These are phyloP conservation scores for Lactarius deliciosus DNA, from an alignment of 768 basidiomycete species.

Conservation along the genomic window DNA sequence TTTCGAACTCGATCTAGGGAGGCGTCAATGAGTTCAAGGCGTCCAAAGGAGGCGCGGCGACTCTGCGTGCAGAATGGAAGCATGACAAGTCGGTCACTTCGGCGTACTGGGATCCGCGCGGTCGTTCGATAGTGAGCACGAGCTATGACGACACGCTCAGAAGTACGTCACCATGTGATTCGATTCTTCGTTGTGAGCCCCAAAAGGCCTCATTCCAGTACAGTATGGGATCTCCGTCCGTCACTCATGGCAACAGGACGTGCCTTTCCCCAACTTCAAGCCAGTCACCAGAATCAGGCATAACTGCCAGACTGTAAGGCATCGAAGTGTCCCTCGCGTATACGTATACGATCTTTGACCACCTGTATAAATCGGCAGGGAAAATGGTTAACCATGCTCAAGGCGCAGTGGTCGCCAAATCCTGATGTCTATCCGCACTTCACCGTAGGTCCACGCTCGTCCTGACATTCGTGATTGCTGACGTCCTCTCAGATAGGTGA, in stretches of 20 bases:
- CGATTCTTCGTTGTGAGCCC: neutral
- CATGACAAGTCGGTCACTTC: slow-evolving; percentile 80
- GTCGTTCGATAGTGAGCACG: slow-evolving; percentile 77
- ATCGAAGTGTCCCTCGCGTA: neutral
- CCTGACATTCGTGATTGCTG: neutral
- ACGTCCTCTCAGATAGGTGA: slow-evolving; percentile 56
- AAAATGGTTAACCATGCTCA: slow-evolving; percentile 75
- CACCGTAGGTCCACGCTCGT: slow-evolving; percentile 49
- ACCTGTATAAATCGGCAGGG: slow-evolving; percentile 48
- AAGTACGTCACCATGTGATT: slow-evolving; percentile 44
- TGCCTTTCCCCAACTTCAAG: slow-evolving; percentile 56
- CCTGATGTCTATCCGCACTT: slow-evolving; percentile 82
- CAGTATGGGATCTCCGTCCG: slow-evolving; percentile 77
- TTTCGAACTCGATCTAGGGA: slow-evolving; percentile 42
- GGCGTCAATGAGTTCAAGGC: slow-evolving; percentile 49
- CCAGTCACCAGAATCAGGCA: slow-evolving; percentile 66
- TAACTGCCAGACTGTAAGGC: slow-evolving; percentile 75
- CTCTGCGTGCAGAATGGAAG: slow-evolving; percentile 60
- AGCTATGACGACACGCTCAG: slow-evolving; percentile 79
- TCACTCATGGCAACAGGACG: slow-evolving; percentile 46
- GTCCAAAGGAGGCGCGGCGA: slow-evolving; percentile 52
- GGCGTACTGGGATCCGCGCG: slow-evolving; percentile 84
- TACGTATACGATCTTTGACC: neutral
- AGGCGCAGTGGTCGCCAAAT: slow-evolving; percentile 77
- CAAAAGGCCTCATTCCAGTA: neutral